These are phyloP conservation scores for Parietichytrium sp. DNA, from an alignment of 108 stramenopile genomes.

Conservation along the genomic window DNA sequence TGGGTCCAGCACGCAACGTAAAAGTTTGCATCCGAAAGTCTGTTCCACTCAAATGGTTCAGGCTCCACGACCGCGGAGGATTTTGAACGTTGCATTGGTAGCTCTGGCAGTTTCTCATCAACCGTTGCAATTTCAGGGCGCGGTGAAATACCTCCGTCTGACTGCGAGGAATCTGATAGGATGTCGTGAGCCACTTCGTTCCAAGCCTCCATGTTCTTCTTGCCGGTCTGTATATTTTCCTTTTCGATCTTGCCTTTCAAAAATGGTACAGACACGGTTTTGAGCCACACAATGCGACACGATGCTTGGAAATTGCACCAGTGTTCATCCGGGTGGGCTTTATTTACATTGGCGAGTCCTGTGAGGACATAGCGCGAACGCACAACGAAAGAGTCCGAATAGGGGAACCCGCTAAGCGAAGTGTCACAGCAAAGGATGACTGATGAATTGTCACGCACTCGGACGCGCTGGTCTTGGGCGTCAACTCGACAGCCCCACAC, in stretches of 20 bases:
- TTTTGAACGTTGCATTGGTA: too few relatives aligned
- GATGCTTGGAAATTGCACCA: conserved; percentile 11
- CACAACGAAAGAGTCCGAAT: conserved; percentile 23
- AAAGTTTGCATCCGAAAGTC: neutral
- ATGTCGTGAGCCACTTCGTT: neutral
- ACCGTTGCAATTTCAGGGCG: too few relatives aligned
- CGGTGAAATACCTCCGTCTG: too few relatives aligned
- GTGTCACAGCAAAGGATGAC: conserved; percentile 35
- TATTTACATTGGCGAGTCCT: neutral
- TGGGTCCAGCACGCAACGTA: neutral
- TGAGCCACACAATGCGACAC: conserved; percentile 30
- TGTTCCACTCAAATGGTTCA: too few relatives aligned
- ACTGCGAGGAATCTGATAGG: too few relatives aligned
- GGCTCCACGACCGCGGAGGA: too few relatives aligned
- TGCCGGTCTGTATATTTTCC: neutral
- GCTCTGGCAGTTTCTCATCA: too few relatives aligned
- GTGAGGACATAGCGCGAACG: conserved; percentile 21
- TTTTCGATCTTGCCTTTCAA: conserved; percentile 29
- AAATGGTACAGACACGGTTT: conserved; percentile 22
- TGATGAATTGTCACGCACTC: too few relatives aligned
- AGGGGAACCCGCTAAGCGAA: neutral
- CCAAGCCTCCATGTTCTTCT: conserved; percentile 32
- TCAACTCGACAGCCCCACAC: neutral
- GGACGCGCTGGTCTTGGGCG: neutral
- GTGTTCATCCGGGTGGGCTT: neutral